Conservation (phyloP, 192 early-diverging fungal genomes). For the Backusella tarrabulga region DNA sequence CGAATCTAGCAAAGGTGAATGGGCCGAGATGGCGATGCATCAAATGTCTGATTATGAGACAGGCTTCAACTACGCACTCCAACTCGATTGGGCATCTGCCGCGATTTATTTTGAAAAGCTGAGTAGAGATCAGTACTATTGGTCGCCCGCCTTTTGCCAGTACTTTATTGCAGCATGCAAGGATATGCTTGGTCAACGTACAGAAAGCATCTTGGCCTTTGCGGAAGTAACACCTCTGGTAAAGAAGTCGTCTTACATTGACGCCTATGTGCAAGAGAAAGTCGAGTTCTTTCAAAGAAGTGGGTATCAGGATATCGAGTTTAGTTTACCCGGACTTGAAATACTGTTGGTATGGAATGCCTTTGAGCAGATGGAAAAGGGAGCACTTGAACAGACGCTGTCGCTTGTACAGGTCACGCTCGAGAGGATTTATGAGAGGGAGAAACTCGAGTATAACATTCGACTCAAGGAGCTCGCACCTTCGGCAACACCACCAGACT, state of each 20-base stretch:
- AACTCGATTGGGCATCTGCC: slow-evolving; percentile 43
- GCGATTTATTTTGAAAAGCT: slow-evolving; percentile 39
- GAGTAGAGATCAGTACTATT: slow-evolving; percentile 38
- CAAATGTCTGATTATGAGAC: slow-evolving; percentile 45
- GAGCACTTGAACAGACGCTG: slow-evolving; percentile 17
- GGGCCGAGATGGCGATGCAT: slow-evolving; percentile 37
- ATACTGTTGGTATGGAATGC: slow-evolving; percentile 47
- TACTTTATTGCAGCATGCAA: slow-evolving; percentile 44
- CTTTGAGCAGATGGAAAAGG: slow-evolving; percentile 42
- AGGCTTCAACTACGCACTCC: slow-evolving; percentile 45
- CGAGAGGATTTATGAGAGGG: slow-evolving; percentile 9
- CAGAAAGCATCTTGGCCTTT: slow-evolving; percentile 68
- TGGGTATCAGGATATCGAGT: slow-evolving; percentile 33
- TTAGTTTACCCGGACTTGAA: slow-evolving; percentile 44
- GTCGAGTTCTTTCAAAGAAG: slow-evolving; percentile 40
- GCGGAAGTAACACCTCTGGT: slow-evolving; percentile 39
- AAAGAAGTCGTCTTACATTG: slow-evolving; percentile 39
- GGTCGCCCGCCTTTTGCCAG: slow-evolving; percentile 47
- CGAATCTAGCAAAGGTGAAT: slow-evolving; percentile 20
- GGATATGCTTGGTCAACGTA: slow-evolving; percentile 55
- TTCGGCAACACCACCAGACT: not conserved
- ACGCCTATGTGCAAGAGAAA: slow-evolving; percentile 42
- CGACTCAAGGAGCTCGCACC: slow-evolving; percentile 9
- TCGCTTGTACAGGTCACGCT: slow-evolving; percentile 12
- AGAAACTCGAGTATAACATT: slow-evolving; percentile 9